Conservation (phyloP, 1,284 basidiomycete species). For the Violaceomyces palustris region DNA sequence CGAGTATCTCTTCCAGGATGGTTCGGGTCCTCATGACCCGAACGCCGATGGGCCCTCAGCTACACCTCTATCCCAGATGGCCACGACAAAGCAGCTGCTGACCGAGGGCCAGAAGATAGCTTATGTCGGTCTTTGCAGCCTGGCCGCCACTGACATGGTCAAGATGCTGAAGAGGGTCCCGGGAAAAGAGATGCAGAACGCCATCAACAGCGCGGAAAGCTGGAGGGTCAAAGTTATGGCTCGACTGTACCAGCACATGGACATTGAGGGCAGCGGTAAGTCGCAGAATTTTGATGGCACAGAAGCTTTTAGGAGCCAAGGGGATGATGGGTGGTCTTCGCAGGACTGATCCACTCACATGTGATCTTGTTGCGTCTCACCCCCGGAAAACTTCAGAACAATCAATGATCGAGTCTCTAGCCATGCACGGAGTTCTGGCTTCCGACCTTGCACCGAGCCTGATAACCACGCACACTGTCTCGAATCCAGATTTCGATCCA, state of each 20-base stretch:
- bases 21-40: conserved; percentile 18
- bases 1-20: conserved; percentile 48
- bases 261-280: conserved; percentile 43
- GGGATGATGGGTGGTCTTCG: no score
- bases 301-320: no score
- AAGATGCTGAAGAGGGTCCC: conserved; percentile 28
- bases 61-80: conserved; percentile 50
- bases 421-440: conserved; percentile 46
- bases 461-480: conserved; percentile 46
- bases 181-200: conserved; percentile 26
- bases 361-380: no score
- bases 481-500: conserved; percentile 50
- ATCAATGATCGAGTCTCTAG: conserved; percentile 50
- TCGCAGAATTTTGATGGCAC: no score
- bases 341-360: no score
- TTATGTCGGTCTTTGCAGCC: conserved; percentile 49
- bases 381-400: conserved; percentile 20
- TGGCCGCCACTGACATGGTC: conserved; percentile 42
- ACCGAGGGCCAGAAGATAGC: conserved; percentile 51
- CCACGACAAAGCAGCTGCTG: conserved; percentile 49
- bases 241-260: conserved; percentile 51
- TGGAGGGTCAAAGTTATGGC: conserved; percentile 50
- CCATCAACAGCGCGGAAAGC: conserved; percentile 35
- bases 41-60: conserved; percentile 27
- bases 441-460: conserved; percentile 49